These are phyloP conservation scores for Starmerella bombicola DNA, from an alignment of 805 yeast genomes.

Conservation along the genomic window DNA sequence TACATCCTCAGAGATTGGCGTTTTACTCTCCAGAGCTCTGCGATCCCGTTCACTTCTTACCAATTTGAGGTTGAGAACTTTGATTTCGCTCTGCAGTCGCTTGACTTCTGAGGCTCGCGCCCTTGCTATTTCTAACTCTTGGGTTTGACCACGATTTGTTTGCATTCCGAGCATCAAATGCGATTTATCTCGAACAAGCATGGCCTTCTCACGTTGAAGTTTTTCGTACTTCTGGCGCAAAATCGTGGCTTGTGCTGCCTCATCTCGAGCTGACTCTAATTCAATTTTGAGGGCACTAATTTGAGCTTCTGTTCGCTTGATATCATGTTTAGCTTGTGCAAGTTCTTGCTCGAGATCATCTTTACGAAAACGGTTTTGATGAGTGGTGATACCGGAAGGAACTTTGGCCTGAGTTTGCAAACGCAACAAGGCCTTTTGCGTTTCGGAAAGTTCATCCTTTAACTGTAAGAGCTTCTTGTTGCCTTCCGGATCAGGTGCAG, in stretches of 20 bases:
- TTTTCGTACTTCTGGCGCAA: constrained; percentile 20
- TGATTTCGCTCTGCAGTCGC: constrained; percentile 24
- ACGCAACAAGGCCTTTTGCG: constrained; percentile 3
- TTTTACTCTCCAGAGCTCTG: constrained; percentile 20
- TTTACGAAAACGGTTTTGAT: constrained; percentile 3
- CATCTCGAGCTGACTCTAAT: constrained; percentile 8
- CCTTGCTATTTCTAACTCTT: constrained; percentile 17
- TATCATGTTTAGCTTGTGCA: constrained; percentile 7
- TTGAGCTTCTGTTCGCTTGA: constrained; percentile 12
- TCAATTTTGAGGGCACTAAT: constrained; percentile 7
- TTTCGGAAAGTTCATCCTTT: constrained; percentile 5
- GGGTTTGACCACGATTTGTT: constrained; percentile 7
- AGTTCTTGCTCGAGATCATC: constrained; percentile 14
- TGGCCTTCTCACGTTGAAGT: constrained; percentile 23
- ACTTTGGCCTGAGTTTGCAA: constrained; percentile 6
- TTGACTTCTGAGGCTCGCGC: constrained; percentile 18
- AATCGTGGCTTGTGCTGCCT: constrained; percentile 5
- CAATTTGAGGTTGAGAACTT: constrained; percentile 26
- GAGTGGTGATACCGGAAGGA: background rate
- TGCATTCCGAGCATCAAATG: constrained; percentile 16
- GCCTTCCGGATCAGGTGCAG: background rate
- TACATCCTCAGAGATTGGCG: constrained; percentile 12
- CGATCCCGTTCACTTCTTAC: constrained; percentile 26
- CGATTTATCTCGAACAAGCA: constrained; percentile 16
- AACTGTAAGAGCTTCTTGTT: background rate